Base-by-base conservation (phyloP, 2,329 filamentous ascomycete genomes). In the Grosmannia serpens region DNA sequence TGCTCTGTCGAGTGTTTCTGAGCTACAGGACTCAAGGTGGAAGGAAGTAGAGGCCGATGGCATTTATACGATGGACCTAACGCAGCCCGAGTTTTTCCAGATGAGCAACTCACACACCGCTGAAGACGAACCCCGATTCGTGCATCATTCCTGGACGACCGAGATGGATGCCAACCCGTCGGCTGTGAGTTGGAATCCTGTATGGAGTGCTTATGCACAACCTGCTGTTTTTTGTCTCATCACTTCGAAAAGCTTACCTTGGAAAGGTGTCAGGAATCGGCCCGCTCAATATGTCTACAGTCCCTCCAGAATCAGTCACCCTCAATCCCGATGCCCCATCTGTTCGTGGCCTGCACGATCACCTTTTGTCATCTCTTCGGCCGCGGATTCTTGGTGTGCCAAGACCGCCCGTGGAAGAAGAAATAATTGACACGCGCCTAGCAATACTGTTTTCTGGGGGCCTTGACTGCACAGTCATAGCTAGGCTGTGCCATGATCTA, bases 361-460 rank as follows among this genome's bases (percentile, higher is more conserved):
- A 77, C 55, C 74, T 94, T 15, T 70, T 72, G 10, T 74, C 79
- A 56, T 88, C 89, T 5, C 71, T 95, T 8, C 75, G 75, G 58
- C 68, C 85, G 9, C 83, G 89, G 49, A 77, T 91, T 20, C 70
- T 83, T 10, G 76, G 83, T 49, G 81, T 95, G 7, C 88, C 88
- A 0, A 67, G 75, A 52, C 83, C 70, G 66, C 29, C 54, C 0
- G 8, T 13, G 22, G 11, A 29, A 2, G 7, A 59, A 59, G 27
- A 51, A 60, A 49, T 55, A 54, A 6, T 62, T 11, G 73, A 78
- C 62, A 75, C 80, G 22, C 80, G 79, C 58, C 71, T 96, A 17
- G 91, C 90, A 0, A 77, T 99, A 1, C 76, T 99, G 0, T 99
- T 97, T 70, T 99, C 94, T 0, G 94, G 94, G 2, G 94, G 94